Percentiles rank a stretch among this genome's conserved stretches.
These are phyloP conservation scores for Fusarium stilboides DNA, from an alignment of 2,329 filamentous ascomycete species.

Conservation along the genomic window DNA sequence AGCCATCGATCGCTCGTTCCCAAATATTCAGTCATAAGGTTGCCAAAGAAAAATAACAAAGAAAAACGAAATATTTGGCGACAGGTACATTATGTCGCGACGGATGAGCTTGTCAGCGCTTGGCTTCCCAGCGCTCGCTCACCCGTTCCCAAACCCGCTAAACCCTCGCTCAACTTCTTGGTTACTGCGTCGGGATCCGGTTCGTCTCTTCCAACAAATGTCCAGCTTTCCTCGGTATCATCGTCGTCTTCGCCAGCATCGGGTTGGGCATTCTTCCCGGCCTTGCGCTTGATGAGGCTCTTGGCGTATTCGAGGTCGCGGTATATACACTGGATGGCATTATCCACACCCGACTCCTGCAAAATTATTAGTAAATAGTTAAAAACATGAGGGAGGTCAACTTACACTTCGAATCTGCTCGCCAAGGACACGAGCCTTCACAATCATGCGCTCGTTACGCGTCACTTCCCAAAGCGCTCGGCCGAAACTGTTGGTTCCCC, in stretches of 20 bases:
- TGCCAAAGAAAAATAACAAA: constrained; percentile 5
- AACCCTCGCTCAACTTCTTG: constrained; percentile 58
- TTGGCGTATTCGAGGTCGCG: constrained; percentile 94
- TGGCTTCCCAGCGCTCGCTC: constrained; percentile 48
- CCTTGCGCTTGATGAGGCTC: constrained; percentile 80
- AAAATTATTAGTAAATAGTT: constrained; percentile 48
- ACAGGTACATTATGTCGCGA: constrained; percentile 23
- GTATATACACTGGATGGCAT: constrained; percentile 92
- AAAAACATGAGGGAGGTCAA: constrained; percentile 10
- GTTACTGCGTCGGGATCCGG: constrained; percentile 62
- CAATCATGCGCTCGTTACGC: constrained; percentile 90
- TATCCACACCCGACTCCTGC: constrained; percentile 91
- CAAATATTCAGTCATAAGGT: neutral
- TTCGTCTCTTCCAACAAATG: constrained; percentile 79
- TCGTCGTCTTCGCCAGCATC: constrained; percentile 66
- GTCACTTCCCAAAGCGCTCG: constrained; percentile 92
- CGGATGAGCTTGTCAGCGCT: constrained; percentile 30
- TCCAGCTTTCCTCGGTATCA: constrained; percentile 87
- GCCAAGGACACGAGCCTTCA: constrained; percentile 85
- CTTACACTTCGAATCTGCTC: constrained; percentile 88
- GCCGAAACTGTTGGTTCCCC: constrained; percentile 89
- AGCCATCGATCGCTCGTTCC: constrained; percentile 8
- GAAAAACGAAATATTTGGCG: neutral
- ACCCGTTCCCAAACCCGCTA: constrained; percentile 41
- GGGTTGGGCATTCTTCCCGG: constrained; percentile 63